Evolutionary conservation across 352 stramenopile genomes (phyloP), one percentile per base, ranked within the genome.

Genomic region (Phytophthora sojae): DNA sequence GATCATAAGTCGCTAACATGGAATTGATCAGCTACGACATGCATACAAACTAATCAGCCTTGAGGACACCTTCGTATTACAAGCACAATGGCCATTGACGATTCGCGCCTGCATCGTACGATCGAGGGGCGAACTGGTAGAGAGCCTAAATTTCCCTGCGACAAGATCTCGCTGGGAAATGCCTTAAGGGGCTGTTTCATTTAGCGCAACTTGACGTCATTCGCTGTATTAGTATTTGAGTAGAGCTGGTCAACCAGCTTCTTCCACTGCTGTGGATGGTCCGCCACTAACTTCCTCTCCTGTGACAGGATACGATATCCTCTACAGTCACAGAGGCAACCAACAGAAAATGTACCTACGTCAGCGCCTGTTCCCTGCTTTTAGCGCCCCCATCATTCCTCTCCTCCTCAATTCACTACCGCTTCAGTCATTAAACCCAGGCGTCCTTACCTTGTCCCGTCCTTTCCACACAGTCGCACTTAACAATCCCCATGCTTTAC

Each of bases 341-440:
- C 29, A 7, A 35, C 11, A 35, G 23, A 70, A 47, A 59, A 45
- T 72, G 65, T 59, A 72, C 57, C 65, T 39, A 72, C 61, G 25
- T n/a, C 8, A 53, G 19, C n/a, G 3, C 15, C 11, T 19, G n/a
- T 3, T 32, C 21, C 54, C 21, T 15, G 25, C 5, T 3, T 45
- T 67, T 67, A 55, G 29, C 12, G 19, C 2, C 19, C 7, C n/a
- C 30, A 25, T 5, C 11, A 44, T 17, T 7, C 14, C 17, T 30
- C 47, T n/a, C 9, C 42, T 23, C n/a, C n/a, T 12, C 6, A 4
- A 0, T 50, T 14, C 42, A 50, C 15, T 21, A 23, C 42, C 17
- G 14, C 3, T n/a, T 17, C 3, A 29, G 19, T 4, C 47, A 30
- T 19, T 53, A 53, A 53, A 25, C 47, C 47, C 11, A 53, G 47